A percentile compares a stretch with the other conserved stretches of the same genome.
Evolutionary conservation across 169 alveolate genomes (phyloP).

Genomic region (Cyclospora cayetanensis): DNA sequence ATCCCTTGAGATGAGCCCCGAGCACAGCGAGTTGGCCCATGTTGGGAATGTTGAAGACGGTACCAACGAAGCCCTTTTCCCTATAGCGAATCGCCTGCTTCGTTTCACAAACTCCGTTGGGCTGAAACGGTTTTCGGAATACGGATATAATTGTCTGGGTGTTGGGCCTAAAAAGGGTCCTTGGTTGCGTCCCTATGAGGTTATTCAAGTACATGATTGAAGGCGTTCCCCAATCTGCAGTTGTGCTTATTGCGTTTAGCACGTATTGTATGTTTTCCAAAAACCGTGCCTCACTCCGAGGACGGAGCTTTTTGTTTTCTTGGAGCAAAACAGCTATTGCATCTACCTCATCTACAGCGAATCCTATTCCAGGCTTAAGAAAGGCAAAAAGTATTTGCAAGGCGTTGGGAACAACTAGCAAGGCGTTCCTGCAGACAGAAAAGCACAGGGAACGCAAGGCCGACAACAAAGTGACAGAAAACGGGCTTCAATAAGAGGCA

Average conservation of each 20-base stretch:
- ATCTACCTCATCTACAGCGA: slow-evolving; percentile 15
- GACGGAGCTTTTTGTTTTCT: not conserved
- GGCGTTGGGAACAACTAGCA: not conserved
- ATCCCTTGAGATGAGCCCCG: slow-evolving; percentile 48
- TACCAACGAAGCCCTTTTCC: slow-evolving; percentile 45
- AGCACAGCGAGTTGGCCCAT: slow-evolving; percentile 11
- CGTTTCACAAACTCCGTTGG: not conserved
- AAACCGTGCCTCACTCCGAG: not conserved
- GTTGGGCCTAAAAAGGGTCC: not conserved
- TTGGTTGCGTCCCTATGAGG: slow-evolving; percentile 17
- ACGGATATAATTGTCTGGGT: not conserved
- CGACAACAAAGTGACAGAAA: too few species aligned
- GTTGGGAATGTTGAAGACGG: not conserved
- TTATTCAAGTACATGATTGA: not conserved
- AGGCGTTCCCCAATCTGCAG: slow-evolving; percentile 6
- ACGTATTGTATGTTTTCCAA: not conserved
- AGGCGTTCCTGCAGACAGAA: slow-evolving; percentile 58
- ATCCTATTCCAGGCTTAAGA: not conserved
- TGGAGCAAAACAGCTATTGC: slow-evolving; percentile 4
- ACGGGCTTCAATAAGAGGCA: too few species aligned
- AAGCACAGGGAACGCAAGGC: too few species aligned
- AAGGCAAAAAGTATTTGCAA: not conserved
- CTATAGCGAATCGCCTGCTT: not conserved
- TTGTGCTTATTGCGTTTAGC: not conserved
- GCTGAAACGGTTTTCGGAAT: not conserved